Evolutionary conservation across 148 eudicot genomes (phyloP).

Genomic region (Oxyria digyna): DNA sequence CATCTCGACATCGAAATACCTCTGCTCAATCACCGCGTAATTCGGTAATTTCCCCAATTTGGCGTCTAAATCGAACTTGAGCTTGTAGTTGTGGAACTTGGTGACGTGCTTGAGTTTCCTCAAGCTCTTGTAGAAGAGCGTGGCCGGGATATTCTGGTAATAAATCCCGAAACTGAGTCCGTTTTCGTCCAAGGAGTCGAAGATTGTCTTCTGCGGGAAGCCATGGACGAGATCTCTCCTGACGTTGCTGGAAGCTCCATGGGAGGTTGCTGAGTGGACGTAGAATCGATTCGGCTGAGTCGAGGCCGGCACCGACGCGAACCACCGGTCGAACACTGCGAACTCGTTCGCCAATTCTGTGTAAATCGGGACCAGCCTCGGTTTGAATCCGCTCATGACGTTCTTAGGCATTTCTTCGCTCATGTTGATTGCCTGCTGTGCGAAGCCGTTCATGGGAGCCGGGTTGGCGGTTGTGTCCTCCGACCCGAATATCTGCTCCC

Average conservation of each 20-base stretch:
- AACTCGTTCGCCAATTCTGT: constrained; percentile 76
- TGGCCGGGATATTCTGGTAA: constrained; percentile 91
- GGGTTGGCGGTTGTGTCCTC: constrained; percentile 28
- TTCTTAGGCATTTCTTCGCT: constrained; percentile 35
- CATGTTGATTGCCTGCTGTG: constrained; percentile 61
- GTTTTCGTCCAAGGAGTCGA: constrained; percentile 84
- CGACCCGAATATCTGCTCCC: constrained; percentile 85
- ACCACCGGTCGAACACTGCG: constrained; percentile 84
- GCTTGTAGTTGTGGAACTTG: constrained; percentile 45
- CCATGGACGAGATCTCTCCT: constrained; percentile 71
- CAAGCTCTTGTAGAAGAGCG: constrained; percentile 67
- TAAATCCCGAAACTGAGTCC: constrained; percentile 70
- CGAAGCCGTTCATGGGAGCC: constrained; percentile 96
- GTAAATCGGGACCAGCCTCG: constrained; percentile 52
- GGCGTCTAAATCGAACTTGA: constrained; percentile 66
- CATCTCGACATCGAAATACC: constrained; percentile 55
- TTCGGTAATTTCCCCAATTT: constrained; percentile 59
- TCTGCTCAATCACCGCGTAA: constrained; percentile 71
- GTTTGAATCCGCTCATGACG: constrained; percentile 87
- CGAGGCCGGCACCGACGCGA: constrained; percentile 94
- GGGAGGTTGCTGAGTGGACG: constrained; percentile 91
- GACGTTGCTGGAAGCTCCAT: constrained; percentile 89
- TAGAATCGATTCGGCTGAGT: constrained; percentile 98
- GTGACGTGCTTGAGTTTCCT: constrained; percentile 48
- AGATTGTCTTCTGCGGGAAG: constrained; percentile 81